These are phyloP conservation scores for Fusarium tjaetaba DNA, from an alignment of 2,329 filamentous ascomycete genomes.

Conservation along the genomic window DNA sequence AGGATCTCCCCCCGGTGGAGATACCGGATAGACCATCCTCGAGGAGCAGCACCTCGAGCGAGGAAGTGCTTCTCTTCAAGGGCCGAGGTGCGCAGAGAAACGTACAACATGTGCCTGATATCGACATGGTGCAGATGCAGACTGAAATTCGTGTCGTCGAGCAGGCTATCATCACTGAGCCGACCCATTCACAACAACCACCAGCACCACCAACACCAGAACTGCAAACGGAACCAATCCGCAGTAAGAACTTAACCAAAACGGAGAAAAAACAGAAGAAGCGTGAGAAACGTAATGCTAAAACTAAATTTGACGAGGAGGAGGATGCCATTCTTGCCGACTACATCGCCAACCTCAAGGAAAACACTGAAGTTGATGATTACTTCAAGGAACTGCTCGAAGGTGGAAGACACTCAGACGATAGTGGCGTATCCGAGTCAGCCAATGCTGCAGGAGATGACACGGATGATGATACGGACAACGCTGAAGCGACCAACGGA, in stretches of 20 bases:
- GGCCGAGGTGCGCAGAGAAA: slow-evolving; percentile 57
- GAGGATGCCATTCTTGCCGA: slow-evolving; percentile 71
- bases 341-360: slow-evolving; percentile 74
- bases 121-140: slow-evolving; percentile 45
- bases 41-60: slow-evolving; percentile 63
- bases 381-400: slow-evolving; percentile 24
- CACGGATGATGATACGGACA: slow-evolving; percentile 15
- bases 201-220: not conserved
- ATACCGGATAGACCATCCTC: slow-evolving; percentile 36
- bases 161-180: slow-evolving; percentile 25
- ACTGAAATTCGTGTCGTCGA: slow-evolving; percentile 48
- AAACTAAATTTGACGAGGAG: slow-evolving; percentile 40
- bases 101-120: slow-evolving; percentile 21
- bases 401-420: slow-evolving; percentile 17
- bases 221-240: not conserved
- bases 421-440: slow-evolving; percentile 54
- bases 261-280: slow-evolving; percentile 31
- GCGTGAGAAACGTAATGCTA: slow-evolving; percentile 33
- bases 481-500: slow-evolving; percentile 1
- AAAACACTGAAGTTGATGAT: slow-evolving; percentile 62
- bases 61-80: slow-evolving; percentile 73
- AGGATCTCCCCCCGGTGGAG: not conserved
- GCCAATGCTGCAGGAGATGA: slow-evolving; percentile 49
- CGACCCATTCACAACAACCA: not conserved
- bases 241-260: slow-evolving; percentile 1